phyloP scores from a whole-genome alignment of 495 filamentous ascomycete genomes.

The Daldinia grandis region DNA sequence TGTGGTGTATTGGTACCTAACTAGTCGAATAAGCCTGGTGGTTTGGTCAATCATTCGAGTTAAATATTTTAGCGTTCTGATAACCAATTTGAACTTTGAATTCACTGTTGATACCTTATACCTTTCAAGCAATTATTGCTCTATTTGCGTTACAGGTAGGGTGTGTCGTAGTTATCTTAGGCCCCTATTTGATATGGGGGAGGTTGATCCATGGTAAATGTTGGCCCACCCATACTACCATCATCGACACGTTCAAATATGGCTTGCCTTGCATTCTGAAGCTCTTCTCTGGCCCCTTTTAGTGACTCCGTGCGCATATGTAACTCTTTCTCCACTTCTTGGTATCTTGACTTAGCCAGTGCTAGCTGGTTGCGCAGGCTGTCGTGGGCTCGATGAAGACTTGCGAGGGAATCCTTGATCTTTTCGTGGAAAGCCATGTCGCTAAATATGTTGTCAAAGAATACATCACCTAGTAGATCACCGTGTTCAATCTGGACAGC shows the following conservation, averaged over 20 bases:
- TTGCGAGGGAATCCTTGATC: slow-evolving; percentile 50
- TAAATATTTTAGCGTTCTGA: neutral
- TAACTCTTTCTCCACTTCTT: slow-evolving; percentile 33
- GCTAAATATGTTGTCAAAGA: slow-evolving; percentile 59
- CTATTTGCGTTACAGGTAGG: neutral
- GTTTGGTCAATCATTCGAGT: neutral
- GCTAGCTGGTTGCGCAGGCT: slow-evolving; percentile 35
- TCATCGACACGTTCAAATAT: slow-evolving; percentile 44
- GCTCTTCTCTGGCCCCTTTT: slow-evolving; percentile 44
- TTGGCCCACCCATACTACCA: neutral
- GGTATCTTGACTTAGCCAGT: slow-evolving; percentile 34
- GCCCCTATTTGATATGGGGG: slow-evolving; percentile 28
- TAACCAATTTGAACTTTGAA: neutral
- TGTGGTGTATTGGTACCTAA: too few species aligned
- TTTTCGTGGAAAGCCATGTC: slow-evolving; percentile 57
- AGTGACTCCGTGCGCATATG: slow-evolving; percentile 39
- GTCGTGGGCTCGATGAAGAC: slow-evolving; percentile 43
- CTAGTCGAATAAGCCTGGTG: neutral
- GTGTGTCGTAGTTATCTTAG: neutral
- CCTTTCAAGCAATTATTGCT: neutral
- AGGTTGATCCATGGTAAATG: slow-evolving; percentile 19
- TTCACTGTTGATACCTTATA: neutral
- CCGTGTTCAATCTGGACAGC: slow-evolving; percentile 47
- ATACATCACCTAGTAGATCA: slow-evolving; percentile 52
- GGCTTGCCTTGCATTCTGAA: slow-evolving; percentile 51